Conservation (phyloP, 257 asterid genomes). For the Galeopsis tetrahit region DNA sequence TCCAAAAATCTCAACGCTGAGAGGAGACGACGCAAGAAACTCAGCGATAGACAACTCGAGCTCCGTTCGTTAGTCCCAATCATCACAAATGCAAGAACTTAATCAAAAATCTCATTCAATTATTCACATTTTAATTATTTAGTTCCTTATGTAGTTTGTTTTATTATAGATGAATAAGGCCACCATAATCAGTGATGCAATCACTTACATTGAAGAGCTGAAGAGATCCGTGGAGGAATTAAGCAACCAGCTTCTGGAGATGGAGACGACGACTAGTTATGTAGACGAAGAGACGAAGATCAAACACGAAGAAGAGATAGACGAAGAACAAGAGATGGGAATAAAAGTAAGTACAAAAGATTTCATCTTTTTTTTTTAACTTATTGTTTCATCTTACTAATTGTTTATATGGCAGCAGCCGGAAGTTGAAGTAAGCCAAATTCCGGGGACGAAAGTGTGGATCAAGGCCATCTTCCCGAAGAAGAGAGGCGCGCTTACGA, state of each 20-base stretch:
- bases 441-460: conserved; percentile 69
- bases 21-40: conserved; percentile 77
- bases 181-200: conserved; percentile 77
- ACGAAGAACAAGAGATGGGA: conserved; percentile 52
- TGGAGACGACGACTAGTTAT: conserved; percentile 46
- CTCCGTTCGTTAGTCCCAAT: conserved; percentile 80
- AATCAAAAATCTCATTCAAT: not conserved
- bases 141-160: not conserved
- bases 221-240: conserved; percentile 54
- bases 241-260: conserved; percentile 54
- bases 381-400: no score
- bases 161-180: conserved; percentile 72
- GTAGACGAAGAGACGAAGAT: conserved; percentile 27
- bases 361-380: not conserved
- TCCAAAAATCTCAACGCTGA: conserved; percentile 87
- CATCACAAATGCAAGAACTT: conserved; percentile 73
- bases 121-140: not conserved
- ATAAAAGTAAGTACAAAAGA: conserved; percentile 43
- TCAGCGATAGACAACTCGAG: conserved; percentile 62
- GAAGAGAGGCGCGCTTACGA: conserved; percentile 57
- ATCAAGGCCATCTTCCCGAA: conserved; percentile 60
- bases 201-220: conserved; percentile 67
- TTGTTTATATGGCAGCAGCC: conserved; percentile 36
- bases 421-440: conserved; percentile 58
- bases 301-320: conserved; percentile 41